Base-by-base conservation (phyloP, 495 filamentous ascomycete species). In the Penicillium lagena region DNA sequence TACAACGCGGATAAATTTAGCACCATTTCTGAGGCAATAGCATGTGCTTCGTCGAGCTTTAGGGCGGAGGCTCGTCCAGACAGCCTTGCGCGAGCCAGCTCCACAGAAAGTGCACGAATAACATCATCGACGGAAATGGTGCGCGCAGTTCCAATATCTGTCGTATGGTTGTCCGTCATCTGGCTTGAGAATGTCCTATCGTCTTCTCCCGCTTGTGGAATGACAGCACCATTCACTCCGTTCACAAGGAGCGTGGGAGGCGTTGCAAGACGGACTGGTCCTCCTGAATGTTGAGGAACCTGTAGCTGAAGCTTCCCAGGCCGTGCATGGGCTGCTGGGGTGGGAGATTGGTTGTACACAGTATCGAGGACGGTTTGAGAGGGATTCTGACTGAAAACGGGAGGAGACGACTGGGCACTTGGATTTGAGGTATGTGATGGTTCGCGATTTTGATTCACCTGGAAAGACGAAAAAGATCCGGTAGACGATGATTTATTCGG, bases 381-480 rank as follows among this genome's bases (percentile, higher is more conserved):
- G 44, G 60, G 39, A 27, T 62, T 53, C 33, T 60, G 53, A 10
- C 67, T 51, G 9, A 65, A 43, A 0, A 52, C 42, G 33, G 59
- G 62, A 13, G 52, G 59, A 8, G 62, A 62, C 15, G 62, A 50
- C 29, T 61, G 66, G n/a, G 47, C 13, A 22, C 45, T 47, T 42
- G 66, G 36, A 40, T 50, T 40, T 48, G 51, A 42, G n/a, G 55
- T 39, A 30, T 67, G 56, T 42, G 56, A 59, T 40, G 62, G 50
- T 13, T 67, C 66, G 10, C 63, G 71, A 10, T 63, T 68, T 10
- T 83, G 79, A 43, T 86, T 85, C 27, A 82, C 83, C 1, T 89
- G 89, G 50, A 95, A 95, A 0, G 90, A 90, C 7, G 85, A 89
- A 55, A 91, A 93, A 7, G 90, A 89, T 0, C 88, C 89, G 4